phyloP scores from a whole-genome alignment of 2,329 filamentous ascomycete genomes.

The Pseudovirgaria hyperparasitica region DNA sequence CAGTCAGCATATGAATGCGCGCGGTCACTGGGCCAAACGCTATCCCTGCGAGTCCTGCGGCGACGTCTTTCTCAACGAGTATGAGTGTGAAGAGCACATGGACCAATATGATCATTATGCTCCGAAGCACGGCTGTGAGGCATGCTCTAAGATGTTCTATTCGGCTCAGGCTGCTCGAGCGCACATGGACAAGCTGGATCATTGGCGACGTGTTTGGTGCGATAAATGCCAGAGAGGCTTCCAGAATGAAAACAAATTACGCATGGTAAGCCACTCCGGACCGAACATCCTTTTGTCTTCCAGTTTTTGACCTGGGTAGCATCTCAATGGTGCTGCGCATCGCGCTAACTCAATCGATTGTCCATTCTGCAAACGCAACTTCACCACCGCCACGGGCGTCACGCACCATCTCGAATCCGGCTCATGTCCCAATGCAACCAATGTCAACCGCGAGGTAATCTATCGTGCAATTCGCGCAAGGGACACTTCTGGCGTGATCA shows the following conservation, averaged over 20 bases:
- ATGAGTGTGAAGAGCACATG: no score
- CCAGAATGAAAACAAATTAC: conserved; percentile 18
- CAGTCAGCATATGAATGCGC: conserved; percentile 5
- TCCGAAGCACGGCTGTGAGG: no score
- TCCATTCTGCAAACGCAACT: conserved; percentile 40
- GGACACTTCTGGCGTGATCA: conserved; percentile 38
- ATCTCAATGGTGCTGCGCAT: conserved; percentile 42
- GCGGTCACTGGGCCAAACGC: conserved; percentile 7
- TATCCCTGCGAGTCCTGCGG: no score
- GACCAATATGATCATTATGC: no score
- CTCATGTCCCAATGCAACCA: conserved; percentile 34
- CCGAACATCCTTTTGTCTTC: neutral
- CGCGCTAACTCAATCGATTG: conserved; percentile 33
- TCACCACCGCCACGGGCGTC: conserved; percentile 40
- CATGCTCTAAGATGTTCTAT: no score
- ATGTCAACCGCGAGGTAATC: conserved; percentile 36
- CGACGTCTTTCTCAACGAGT: no score
- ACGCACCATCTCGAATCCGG: conserved; percentile 44
- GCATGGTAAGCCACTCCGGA: conserved; percentile 5
- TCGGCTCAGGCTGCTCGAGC: no score
- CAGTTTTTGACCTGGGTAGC: no score
- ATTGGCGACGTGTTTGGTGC: conserved; percentile 19
- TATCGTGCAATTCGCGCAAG: conserved; percentile 31
- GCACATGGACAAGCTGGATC: conserved; percentile 14
- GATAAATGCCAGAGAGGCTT: conserved; percentile 22